Evolutionary conservation across 2,329 filamentous ascomycete species (phyloP), one percentile per base, ranked within the genome.

Genomic region (Xylariaceae sp.): DNA sequence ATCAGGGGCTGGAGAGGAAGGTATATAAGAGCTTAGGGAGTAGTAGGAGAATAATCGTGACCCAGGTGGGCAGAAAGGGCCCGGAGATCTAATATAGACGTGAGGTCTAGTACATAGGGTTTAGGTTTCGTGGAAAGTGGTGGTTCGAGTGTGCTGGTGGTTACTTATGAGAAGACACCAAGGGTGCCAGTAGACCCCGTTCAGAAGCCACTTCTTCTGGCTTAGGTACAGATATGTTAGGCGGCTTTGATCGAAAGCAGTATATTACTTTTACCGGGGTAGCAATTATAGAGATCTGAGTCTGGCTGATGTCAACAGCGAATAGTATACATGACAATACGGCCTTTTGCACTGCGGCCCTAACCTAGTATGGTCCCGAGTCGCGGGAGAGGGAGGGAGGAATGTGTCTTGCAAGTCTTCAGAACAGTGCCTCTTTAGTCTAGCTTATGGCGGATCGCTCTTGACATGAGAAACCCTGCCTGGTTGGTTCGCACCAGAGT

Each of bases 71-170:
- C 42, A 38, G 41, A 53, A 33, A 55, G 45, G 57, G 48, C 54
- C 54, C 47, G 46, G 51, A 58, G 53, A 59, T 40, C 55, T 63
- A 64, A 63, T 65, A 65, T 63, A 65, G 56, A 58, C 58, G 60
- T 63, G 63, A 59, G 57, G 50, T 41, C 57, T 56, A 54, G 55
- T 51, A 53, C 53, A 57, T 51, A 60, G 57, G 60, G 53, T 55
- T 51, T 55, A 55, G 54, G 58, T 56, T n/a, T 60, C 57, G 55
- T 57, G 55, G 60, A 57, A 55, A 62, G 60, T 54, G 55, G 49
- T 50, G 53, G 45, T 45, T 17, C 56, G 60, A 55, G 58, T 40
- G 50, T 54, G 48, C 53, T 56, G 55, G 59, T 44, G 53, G 53
- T 56, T 56, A 48, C 47, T 44, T 44, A 49, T 46, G 57, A 54